Percentiles rank a stretch among this genome's conserved stretches.
phyloP scores from a whole-genome alignment of 208 protist species.

The Lotmaria passim region DNA sequence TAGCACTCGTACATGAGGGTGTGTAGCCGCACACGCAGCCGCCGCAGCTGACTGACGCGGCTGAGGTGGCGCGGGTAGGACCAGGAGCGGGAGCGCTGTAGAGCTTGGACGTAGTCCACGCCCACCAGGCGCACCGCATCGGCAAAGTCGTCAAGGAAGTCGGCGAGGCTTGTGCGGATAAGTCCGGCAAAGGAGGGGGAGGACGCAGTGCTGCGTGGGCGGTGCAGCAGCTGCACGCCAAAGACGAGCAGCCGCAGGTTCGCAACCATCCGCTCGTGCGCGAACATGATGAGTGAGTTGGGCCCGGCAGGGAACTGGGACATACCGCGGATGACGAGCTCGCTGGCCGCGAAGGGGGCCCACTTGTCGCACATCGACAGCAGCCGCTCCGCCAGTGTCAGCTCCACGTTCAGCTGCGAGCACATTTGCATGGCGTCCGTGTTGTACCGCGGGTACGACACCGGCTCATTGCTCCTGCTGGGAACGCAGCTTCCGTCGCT shows the following conservation, averaged over 20 bases:
- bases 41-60: conserved; percentile 32
- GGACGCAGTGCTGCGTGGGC: conserved; percentile 19
- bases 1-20: conserved; percentile 41
- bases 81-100: conserved; percentile 37
- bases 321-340: conserved; percentile 41
- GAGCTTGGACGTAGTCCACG: conserved; percentile 35
- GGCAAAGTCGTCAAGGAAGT: conserved; percentile 39
- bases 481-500: too few species aligned
- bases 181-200: conserved; percentile 8
- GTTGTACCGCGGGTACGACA: conserved; percentile 2
- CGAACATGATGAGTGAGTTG: conserved; percentile 10
- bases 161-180: conserved; percentile 16
- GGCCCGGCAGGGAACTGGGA: conserved; percentile 29
- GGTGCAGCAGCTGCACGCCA: conserved; percentile 39
- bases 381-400: conserved; percentile 23
- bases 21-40: conserved; percentile 30
- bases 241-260: conserved; percentile 37
- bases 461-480: conserved; percentile 3
- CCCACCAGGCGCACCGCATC: conserved; percentile 26
- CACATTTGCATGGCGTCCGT: conserved; percentile 37
- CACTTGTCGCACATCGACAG: conserved; percentile 37
- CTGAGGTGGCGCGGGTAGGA: conserved; percentile 31
- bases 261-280: conserved; percentile 28
- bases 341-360: conserved; percentile 29
- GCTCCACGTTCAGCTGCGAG: conserved; percentile 35